These are phyloP conservation scores for Actinomortierella wolfii DNA, from an alignment of 371 early-diverging fungal species.

Conservation along the genomic window DNA sequence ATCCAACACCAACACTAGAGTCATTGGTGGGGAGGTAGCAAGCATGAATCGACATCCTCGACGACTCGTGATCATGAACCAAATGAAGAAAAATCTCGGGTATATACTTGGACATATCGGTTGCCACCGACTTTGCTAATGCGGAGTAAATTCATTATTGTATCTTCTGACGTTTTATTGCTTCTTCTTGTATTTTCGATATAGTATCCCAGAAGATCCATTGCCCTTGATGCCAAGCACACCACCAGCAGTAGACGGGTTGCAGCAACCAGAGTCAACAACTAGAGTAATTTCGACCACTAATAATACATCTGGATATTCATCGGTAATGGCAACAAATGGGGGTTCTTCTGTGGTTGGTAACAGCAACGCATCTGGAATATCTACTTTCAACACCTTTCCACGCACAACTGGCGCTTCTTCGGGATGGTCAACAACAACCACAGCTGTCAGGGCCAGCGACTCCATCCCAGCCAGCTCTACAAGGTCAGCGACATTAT, in stretches of 20 bases:
- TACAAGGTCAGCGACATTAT: no score
- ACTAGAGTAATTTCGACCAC: no score
- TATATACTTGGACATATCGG: slow-evolving; percentile 1
- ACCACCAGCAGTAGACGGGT: background rate
- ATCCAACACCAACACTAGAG: slow-evolving; percentile 9
- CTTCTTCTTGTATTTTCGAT: background rate
- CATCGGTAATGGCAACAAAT: no score
- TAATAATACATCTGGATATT: no score
- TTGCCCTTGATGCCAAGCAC: background rate
- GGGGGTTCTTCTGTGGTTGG: no score
- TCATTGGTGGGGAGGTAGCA: slow-evolving; percentile 41
- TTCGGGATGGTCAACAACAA: no score
- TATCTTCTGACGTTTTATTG: background rate
- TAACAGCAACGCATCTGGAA: no score
- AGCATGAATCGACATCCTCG: slow-evolving; percentile 36
- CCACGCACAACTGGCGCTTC: no score
- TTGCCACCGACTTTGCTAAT: background rate
- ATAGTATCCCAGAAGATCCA: slow-evolving; percentile 11
- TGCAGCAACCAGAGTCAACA: background rate
- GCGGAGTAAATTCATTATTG: no score
- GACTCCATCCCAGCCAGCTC: no score
- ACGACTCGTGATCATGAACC: slow-evolving; percentile 34
- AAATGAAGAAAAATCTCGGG: slow-evolving; percentile 41
- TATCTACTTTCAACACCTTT: no score
- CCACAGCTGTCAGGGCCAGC: no score